Conservation (phyloP, 768 basidiomycete species). For the Saitozyma podzolica region DNA sequence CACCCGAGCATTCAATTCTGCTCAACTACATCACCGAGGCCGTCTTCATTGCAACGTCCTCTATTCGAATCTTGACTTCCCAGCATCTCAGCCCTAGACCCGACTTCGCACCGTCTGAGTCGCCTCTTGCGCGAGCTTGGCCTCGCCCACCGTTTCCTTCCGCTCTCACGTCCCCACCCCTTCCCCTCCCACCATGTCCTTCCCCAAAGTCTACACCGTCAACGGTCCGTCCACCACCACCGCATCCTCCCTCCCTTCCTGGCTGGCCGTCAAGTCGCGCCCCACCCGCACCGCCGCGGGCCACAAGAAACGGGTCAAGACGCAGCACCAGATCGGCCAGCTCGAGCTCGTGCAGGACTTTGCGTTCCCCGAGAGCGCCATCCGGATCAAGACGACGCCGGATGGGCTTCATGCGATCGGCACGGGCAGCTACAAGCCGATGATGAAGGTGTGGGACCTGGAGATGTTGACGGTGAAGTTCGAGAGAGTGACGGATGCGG, state of each 20-base stretch:
- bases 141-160: too few species aligned
- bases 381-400: constrained; percentile 80
- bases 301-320: constrained; percentile 46
- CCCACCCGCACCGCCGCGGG: constrained; percentile 43
- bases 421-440: constrained; percentile 96
- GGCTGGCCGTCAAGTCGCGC: constrained; percentile 64
- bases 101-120: too few species aligned
- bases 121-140: too few species aligned
- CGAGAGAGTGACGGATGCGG: constrained; percentile 90
- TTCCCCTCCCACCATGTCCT: constrained; percentile 27
- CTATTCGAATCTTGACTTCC: too few species aligned
- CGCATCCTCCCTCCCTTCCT: constrained; percentile 89
- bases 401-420: constrained; percentile 92
- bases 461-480: constrained; percentile 90
- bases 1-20: too few species aligned
- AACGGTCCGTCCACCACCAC: constrained; percentile 87
- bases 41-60: too few species aligned
- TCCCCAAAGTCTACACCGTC: constrained; percentile 83
- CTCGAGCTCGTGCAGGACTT: constrained; percentile 93
- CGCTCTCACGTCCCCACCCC: too few species aligned
- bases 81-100: too few species aligned
- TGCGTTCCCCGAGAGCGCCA: constrained; percentile 95
- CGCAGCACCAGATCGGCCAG: constrained; percentile 67
- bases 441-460: constrained; percentile 93
- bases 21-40: too few species aligned